Evolutionary conservation across 306 rosid species (phyloP), one percentile per base, ranked within the genome.

Genomic region (Canavalia gladiata): DNA sequence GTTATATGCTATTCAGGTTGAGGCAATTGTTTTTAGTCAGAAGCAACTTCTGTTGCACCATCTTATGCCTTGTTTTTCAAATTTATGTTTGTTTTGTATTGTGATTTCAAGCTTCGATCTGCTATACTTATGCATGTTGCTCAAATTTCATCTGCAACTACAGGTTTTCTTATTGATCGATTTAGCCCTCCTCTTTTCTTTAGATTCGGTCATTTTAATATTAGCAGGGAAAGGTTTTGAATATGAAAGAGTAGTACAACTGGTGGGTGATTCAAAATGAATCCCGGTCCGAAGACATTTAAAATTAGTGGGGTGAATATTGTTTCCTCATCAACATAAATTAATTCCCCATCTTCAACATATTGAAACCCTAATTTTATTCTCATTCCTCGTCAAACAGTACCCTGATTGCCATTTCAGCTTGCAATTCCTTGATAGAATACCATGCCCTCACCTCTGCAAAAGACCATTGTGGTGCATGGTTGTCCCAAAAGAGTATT

Each of bases 21-120:
- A 68, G 12, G 45, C 42, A 54, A 6, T 39, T 68, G 68, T 55
- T 55, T 29, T 54, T 33, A 47, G 72, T 34, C 63, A 7, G 30
- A 34, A 70, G 70, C 51, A 58, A 11, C 62, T 59, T 79, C 34
- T 45, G 56, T 72, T 10, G 47, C 64, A 39, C n/a, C 73, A 66
- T 50, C 70, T 34, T 46, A 7, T 58, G 72, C 39, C 33, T 35
- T 28, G 18, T 30, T 69, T 2, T n/a, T 50, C 8, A 4, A 68
- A 62, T 25, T 47, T 58, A 4, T 37, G 1, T 78, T 37, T 37
- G 41, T 37, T 2, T 31, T 68, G 50, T 78, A 43, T 56, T 55
- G 0, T 55, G 75, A 29, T 77, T 42, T 39, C 67, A 51, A 65
- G 45, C 6, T 56, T 55, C 54, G 25, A 62, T 29, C 47, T 58